These are phyloP conservation scores for Sicyos edulis DNA, from an alignment of 306 rosid species.

Conservation along the genomic window DNA sequence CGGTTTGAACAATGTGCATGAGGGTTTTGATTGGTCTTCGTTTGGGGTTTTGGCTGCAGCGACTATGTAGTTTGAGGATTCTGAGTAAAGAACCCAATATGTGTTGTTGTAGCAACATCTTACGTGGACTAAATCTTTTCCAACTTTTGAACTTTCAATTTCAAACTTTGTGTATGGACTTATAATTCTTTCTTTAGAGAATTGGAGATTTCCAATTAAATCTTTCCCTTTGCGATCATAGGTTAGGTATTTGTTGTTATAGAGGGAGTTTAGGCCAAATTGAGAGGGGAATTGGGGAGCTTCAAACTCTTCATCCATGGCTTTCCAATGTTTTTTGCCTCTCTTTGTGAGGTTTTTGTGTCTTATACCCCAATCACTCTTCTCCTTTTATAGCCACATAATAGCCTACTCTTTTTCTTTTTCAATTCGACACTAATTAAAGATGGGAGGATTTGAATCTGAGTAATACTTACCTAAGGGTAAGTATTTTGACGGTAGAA, in stretches of 20 bases:
- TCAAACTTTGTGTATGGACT: not conserved
- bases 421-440: too few species aligned
- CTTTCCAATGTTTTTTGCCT: not conserved
- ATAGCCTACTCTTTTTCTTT: too few species aligned
- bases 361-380: too few species aligned
- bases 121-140: not conserved
- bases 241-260: not conserved
- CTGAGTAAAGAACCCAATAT: not conserved
- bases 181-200: not conserved
- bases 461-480: too few species aligned
- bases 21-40: not conserved
- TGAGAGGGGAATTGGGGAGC: not conserved
- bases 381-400: too few species aligned
- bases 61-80: not conserved
- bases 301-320: not conserved
- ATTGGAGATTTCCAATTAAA: not conserved
- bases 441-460: too few species aligned
- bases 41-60: not conserved
- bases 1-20: constrained; percentile 23
- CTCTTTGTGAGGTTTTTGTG: too few species aligned
- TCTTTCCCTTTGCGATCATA: not conserved
- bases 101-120: constrained; percentile 23
- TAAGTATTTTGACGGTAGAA: too few species aligned
- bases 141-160: not conserved
- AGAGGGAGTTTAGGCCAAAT: not conserved